Evolutionary conservation across 306 rosid genomes (phyloP).

Genomic region (Chamaecrista fasciculata): DNA sequence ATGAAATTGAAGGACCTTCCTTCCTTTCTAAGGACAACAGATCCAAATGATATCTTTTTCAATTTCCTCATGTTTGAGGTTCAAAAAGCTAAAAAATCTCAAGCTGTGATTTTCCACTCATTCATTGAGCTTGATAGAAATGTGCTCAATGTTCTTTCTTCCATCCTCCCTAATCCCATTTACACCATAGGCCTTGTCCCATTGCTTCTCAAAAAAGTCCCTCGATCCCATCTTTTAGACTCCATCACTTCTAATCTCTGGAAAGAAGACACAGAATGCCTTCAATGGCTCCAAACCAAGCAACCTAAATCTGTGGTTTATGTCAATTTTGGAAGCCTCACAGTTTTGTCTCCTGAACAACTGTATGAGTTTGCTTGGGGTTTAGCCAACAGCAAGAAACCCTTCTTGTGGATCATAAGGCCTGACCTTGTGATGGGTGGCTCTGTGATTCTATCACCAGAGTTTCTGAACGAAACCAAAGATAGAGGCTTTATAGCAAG

Average conservation of each 20-base stretch:
- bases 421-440: too few species aligned
- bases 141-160: background rate
- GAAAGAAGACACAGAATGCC: slow-evolving; percentile 13
- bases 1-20: background rate
- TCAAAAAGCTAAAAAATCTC: background rate
- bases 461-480: too few species aligned
- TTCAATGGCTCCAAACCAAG: slow-evolving; percentile 25
- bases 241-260: slow-evolving; percentile 27
- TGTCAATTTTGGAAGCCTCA: too few species aligned
- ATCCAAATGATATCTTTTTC: background rate
- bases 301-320: too few species aligned
- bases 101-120: background rate
- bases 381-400: too few species aligned
- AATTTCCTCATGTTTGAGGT: background rate
- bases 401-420: too few species aligned
- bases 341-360: too few species aligned
- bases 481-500: too few species aligned
- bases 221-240: background rate
- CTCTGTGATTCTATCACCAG: too few species aligned
- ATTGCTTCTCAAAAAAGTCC: background rate
- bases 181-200: background rate
- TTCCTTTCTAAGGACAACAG: background rate
- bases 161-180: background rate
- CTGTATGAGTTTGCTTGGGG: too few species aligned
- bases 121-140: background rate